phyloP scores from a whole-genome alignment of 2,329 filamentous ascomycete genomes.

The Colletotrichum ledebouriae region DNA sequence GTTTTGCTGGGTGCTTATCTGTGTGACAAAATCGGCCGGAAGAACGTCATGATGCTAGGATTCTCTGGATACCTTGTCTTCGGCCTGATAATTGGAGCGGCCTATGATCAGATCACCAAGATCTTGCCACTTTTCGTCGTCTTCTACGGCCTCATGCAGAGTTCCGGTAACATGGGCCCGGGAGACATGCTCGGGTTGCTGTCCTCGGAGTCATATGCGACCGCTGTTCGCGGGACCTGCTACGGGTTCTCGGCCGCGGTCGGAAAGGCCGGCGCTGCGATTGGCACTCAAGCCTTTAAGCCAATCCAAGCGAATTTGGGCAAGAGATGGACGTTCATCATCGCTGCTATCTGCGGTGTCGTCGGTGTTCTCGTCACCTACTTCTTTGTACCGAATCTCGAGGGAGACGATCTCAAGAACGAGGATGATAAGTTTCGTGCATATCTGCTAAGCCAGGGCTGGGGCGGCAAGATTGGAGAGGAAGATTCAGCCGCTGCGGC shows the following conservation, averaged over 20 bases:
- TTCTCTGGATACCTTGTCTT: slow-evolving; percentile 65
- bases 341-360: slow-evolving; percentile 64
- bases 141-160: slow-evolving; percentile 65
- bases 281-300: slow-evolving; percentile 65
- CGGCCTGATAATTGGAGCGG: slow-evolving; percentile 64
- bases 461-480: slow-evolving; percentile 60
- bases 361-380: slow-evolving; percentile 61
- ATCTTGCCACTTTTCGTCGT: slow-evolving; percentile 65
- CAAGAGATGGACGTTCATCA: slow-evolving; percentile 65
- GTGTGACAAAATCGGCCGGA: slow-evolving; percentile 62
- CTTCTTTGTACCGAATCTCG: slow-evolving; percentile 61
- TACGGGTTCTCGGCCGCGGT: slow-evolving; percentile 65
- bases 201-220: slow-evolving; percentile 65
- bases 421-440: slow-evolving; percentile 59
- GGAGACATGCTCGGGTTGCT: slow-evolving; percentile 65
- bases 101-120: slow-evolving; percentile 61
- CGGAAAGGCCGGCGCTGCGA: slow-evolving; percentile 64
- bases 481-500: slow-evolving; percentile 33
- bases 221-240: slow-evolving; percentile 64
- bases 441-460: slow-evolving; percentile 59
- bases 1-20: slow-evolving; percentile 63
- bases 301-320: slow-evolving; percentile 60
- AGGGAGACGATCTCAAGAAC: slow-evolving; percentile 58
- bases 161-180: slow-evolving; percentile 62
- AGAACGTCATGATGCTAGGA: slow-evolving; percentile 64